A percentile compares a stretch with the other conserved stretches of the same genome.
phyloP scores from a whole-genome alignment of 257 asterid genomes.

The Jasminum sambac region DNA sequence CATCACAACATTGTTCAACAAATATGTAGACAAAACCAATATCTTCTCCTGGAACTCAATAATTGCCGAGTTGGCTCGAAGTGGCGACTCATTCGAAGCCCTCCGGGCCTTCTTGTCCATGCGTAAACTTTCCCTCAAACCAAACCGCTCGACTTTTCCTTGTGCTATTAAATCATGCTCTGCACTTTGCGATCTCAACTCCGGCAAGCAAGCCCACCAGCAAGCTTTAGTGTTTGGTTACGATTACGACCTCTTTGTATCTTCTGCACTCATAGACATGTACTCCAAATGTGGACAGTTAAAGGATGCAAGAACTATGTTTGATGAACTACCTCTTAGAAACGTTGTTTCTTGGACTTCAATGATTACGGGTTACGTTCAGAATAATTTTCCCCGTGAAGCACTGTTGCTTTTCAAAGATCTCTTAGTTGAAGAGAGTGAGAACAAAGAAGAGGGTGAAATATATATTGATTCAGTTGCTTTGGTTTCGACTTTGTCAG shows the following conservation, averaged over 20 bases:
- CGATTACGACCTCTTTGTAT: conserved; percentile 57
- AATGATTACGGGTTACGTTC: conserved; percentile 77
- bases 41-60: conserved; percentile 90
- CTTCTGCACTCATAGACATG: conserved; percentile 87
- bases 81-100: conserved; percentile 77
- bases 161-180: conserved; percentile 87
- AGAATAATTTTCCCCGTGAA: conserved; percentile 51
- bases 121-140: conserved; percentile 73
- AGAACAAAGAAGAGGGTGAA: conserved; percentile 28
- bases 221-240: conserved; percentile 75
- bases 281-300: conserved; percentile 71
- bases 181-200: conserved; percentile 63
- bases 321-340: conserved; percentile 71
- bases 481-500: conserved; percentile 70
- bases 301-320: conserved; percentile 62
- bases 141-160: conserved; percentile 82
- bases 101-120: conserved; percentile 82
- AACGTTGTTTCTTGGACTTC: conserved; percentile 96
- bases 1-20: conserved; percentile 59
- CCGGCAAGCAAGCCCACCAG: conserved; percentile 88
- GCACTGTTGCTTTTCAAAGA: conserved; percentile 73
- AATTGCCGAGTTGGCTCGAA: conserved; percentile 81
- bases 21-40: conserved; percentile 63
- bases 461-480: conserved; percentile 65
- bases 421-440: conserved; percentile 49